Base-by-base conservation (phyloP, 2,329 filamentous ascomycete species). In the Colletotrichum sp. region DNA sequence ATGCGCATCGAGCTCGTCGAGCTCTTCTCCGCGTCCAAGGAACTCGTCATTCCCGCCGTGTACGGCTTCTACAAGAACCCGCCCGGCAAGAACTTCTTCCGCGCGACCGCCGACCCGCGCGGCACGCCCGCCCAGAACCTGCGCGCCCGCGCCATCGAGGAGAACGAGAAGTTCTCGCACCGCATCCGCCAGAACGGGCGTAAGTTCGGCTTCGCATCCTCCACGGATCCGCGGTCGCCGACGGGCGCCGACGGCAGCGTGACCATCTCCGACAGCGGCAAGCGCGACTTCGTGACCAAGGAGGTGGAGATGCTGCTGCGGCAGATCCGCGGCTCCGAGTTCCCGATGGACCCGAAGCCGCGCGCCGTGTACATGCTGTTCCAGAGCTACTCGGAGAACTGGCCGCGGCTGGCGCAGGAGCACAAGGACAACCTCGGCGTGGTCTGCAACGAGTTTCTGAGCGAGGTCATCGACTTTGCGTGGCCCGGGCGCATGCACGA, bases 51-150 rank as follows among this genome's bases (percentile, higher is more conserved):
- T 2, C 88, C 88, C 5, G 88, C 89, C 52, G 87, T 90, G 30
- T 88, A 90, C 69, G 89, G 88, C 66, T 89, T 89, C 82, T 90
- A 90, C 85, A 90, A 90, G 84, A 90, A 90, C 75, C 88, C 88
- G 0, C 88, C 89, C 19, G 87, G 87, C 72, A 88, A 89, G 79
- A 85, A 83, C 69, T 90, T 90, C 83, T 90, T 90, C 79, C 85
- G 88, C 8, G 84, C 87, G 11, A 87, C 88, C 13, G 88, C 87
- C 4, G 87, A 85, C 59, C 86, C 88, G 15, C 87, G 87, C 74
- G 89, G 88, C 29, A 90, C 88, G 1, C 89, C 88, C 1, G 85
- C 88, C 0, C 88, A 89, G 72, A 89, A 90, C 78, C 83, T 90
- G 8, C 86, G 88, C 8, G 89, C 88, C 5, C 87, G 89, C 4